These are phyloP conservation scores for Aureobasidium sp. DNA, from an alignment of 2,329 filamentous ascomycete genomes.

Conservation along the genomic window DNA sequence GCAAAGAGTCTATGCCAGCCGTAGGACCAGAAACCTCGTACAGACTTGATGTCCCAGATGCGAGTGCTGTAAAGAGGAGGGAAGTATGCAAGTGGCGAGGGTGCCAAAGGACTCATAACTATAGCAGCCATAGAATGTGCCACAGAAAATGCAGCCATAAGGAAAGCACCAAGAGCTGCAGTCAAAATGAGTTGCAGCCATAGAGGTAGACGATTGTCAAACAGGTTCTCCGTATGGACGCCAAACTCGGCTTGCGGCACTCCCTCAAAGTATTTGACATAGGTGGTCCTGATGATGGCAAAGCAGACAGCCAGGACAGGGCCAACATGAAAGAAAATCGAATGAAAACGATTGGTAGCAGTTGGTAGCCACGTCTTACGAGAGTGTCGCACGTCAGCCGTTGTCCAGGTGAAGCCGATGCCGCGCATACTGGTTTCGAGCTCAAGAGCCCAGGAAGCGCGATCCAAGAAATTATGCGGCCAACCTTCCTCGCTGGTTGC, in stretches of 20 bases:
- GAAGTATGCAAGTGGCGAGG: constrained; percentile 38
- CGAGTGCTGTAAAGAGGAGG: constrained; percentile 39
- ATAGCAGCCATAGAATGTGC: constrained; percentile 38
- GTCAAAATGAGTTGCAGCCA: constrained; percentile 33
- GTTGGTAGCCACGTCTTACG: constrained; percentile 39
- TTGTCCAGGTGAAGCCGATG: constrained; percentile 41
- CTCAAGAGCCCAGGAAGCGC: constrained; percentile 40
- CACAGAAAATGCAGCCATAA: constrained; percentile 39
- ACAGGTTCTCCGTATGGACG: constrained; percentile 19
- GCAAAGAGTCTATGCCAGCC: constrained; percentile 42
- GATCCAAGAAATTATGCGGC: constrained; percentile 33
- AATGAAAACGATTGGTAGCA: constrained; percentile 34
- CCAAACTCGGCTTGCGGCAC: constrained; percentile 10
- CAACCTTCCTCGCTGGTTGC: constrained; percentile 34
- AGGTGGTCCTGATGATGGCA: constrained; percentile 30
- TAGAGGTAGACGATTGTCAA: constrained; percentile 31
- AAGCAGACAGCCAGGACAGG: constrained; percentile 34
- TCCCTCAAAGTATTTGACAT: constrained; percentile 25
- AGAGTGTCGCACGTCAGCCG: constrained; percentile 39
- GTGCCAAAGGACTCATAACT: constrained; percentile 33
- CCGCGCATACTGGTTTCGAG: constrained; percentile 40
- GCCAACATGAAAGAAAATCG: constrained; percentile 33
- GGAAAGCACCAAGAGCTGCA: constrained; percentile 35
- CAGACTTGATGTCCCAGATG: constrained; percentile 35
- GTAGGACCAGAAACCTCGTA: constrained; percentile 38